Evolutionary conservation across 352 stramenopile species (phyloP).

Genomic region (Globisporangium barbulae): DNA sequence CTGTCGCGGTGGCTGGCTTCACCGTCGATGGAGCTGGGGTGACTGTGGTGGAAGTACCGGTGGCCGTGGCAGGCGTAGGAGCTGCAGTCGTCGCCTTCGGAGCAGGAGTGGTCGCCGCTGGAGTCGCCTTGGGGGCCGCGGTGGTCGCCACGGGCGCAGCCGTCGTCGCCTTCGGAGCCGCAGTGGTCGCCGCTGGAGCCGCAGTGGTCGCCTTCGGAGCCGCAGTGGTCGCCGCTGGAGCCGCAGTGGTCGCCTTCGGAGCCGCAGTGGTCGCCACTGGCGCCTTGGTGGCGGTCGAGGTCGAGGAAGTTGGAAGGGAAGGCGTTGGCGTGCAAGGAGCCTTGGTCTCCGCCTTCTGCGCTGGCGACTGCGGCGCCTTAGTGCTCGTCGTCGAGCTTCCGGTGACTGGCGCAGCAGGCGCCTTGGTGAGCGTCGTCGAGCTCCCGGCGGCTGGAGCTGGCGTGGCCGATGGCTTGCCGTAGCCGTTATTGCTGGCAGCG

Average conservation of each 20-base stretch:
- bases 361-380: not conserved
- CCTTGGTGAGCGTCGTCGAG: slow-evolving; percentile 1
- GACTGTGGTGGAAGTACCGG: slow-evolving; percentile 1
- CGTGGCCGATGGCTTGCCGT: slow-evolving; percentile 7
- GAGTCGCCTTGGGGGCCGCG: slow-evolving; percentile 9
- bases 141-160: not conserved
- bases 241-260: slow-evolving; percentile 15
- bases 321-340: slow-evolving; percentile 7
- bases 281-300: not conserved
- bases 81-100: slow-evolving; percentile 13
- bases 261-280: slow-evolving; percentile 12
- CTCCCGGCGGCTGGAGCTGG: not conserved
- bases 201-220: not conserved
- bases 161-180: slow-evolving; percentile 1
- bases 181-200: slow-evolving; percentile 16
- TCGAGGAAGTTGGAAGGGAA: slow-evolving; percentile 3
- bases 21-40: slow-evolving; percentile 8
- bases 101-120: not conserved
- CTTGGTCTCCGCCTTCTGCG: not conserved
- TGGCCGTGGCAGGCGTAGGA: slow-evolving; percentile 4
- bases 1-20: not conserved
- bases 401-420: not conserved
- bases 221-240: not conserved
- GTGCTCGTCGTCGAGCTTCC: slow-evolving; percentile 1
- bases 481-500: slow-evolving; percentile 8